phyloP scores from a whole-genome alignment of 768 basidiomycete species.

The Lentinus tigrinus region DNA sequence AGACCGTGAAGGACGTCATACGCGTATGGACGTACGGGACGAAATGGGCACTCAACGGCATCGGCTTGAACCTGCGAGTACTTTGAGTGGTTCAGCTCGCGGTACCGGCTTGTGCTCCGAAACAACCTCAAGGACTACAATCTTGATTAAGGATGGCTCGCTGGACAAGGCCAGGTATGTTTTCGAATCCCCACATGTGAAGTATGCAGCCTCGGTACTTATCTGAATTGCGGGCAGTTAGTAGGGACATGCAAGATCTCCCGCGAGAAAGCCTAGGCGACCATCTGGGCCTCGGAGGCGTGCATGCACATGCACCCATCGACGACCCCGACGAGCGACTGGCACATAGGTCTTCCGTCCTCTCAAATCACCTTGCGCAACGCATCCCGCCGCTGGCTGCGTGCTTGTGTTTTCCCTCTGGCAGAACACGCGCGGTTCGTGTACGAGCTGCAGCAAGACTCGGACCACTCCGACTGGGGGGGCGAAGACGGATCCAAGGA shows the following conservation, averaged over 20 bases:
- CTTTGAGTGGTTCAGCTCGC: constrained; percentile 97
- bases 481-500: neutral
- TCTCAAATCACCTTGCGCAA: neutral
- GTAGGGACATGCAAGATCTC: constrained; percentile 86
- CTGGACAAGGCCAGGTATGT: constrained; percentile 77
- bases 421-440: constrained; percentile 68
- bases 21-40: constrained; percentile 97
- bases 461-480: constrained; percentile 21
- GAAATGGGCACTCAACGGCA: constrained; percentile 81
- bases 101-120: constrained; percentile 83
- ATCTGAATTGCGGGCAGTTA: constrained; percentile 54
- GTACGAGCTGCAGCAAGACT: constrained; percentile 34
- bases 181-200: no score
- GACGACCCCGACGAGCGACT: constrained; percentile 69
- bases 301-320: constrained; percentile 43
- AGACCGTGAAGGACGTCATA: constrained; percentile 97
- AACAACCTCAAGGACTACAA: constrained; percentile 98
- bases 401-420: no score
- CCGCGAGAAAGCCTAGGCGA: constrained; percentile 66
- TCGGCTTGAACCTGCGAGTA: constrained; percentile 78
- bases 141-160: constrained; percentile 70
- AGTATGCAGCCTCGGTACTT: constrained; percentile 55
- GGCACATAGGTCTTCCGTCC: constrained; percentile 61
- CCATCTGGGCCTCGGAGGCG: constrained; percentile 57
- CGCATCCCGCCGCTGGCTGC: neutral